Percentiles rank a stretch among this genome's conserved stretches.
Evolutionary conservation across 2,329 filamentous ascomycete species (phyloP).

Genomic region (Clarireedia homoeocarpa): DNA sequence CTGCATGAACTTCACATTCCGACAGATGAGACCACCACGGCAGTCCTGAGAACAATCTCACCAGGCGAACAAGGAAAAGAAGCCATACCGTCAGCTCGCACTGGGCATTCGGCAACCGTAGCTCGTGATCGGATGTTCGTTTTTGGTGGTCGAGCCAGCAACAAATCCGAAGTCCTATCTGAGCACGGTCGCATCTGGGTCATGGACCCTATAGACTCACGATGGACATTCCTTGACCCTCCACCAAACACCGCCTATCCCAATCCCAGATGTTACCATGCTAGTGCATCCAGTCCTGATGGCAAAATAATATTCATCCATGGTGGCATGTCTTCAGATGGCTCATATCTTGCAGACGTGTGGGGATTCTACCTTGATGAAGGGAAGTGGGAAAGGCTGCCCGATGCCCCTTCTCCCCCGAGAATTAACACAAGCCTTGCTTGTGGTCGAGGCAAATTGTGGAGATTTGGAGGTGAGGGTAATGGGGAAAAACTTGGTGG

Average conservation of each 20-base stretch:
- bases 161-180: neutral
- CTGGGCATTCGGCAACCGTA: neutral
- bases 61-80: neutral
- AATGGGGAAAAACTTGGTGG: neutral
- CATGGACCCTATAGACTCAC: neutral
- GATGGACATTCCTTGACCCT: neutral
- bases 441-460: neutral
- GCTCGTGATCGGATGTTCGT: neutral
- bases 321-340: neutral
- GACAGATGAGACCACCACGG: neutral
- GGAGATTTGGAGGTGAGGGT: neutral
- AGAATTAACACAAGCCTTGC: neutral
- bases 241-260: slow-evolving; percentile 1
- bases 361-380: slow-evolving; percentile 5
- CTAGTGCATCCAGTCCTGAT: neutral
- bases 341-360: neutral
- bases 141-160: neutral
- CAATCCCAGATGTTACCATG: neutral
- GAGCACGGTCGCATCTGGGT: slow-evolving; percentile 5
- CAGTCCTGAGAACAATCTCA: neutral
- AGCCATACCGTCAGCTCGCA: neutral
- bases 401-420: neutral
- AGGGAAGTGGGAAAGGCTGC: slow-evolving; percentile 1
- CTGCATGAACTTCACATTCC: slow-evolving; percentile 2
- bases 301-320: neutral